These are phyloP conservation scores for Leccinellum luteum DNA, from an alignment of 768 basidiomycete genomes.

Conservation along the genomic window DNA sequence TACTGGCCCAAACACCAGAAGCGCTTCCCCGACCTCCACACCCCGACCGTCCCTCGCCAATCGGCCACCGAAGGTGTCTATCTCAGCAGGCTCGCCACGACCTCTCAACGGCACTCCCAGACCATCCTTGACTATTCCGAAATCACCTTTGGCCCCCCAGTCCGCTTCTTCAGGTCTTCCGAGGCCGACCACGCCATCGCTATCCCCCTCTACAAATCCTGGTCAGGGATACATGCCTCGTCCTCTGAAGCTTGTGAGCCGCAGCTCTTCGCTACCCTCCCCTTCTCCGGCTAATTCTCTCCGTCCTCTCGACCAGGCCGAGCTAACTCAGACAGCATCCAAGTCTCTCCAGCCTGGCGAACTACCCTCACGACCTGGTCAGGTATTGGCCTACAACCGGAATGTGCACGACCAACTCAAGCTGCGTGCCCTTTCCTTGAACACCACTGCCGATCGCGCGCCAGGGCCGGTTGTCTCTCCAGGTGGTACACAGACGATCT, in stretches of 20 bases:
- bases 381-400: slow-evolving; percentile 31
- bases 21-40: slow-evolving; percentile 8
- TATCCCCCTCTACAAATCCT: not conserved
- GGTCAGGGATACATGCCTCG: slow-evolving; percentile 22
- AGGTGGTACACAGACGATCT: slow-evolving; percentile 21
- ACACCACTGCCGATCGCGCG: slow-evolving; percentile 4
- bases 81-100: slow-evolving; percentile 11
- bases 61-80: slow-evolving; percentile 6
- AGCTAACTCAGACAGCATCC: slow-evolving; percentile 6
- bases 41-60: slow-evolving; percentile 11
- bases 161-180: slow-evolving; percentile 18
- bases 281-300: not conserved
- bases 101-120: slow-evolving; percentile 19
- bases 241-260: slow-evolving; percentile 25
- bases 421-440: slow-evolving; percentile 16
- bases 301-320: slow-evolving; percentile 4
- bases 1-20: slow-evolving; percentile 7
- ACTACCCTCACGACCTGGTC: slow-evolving; percentile 22
- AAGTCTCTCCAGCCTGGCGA: slow-evolving; percentile 24
- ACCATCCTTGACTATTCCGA: slow-evolving; percentile 28
- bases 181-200: slow-evolving; percentile 19
- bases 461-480: slow-evolving; percentile 15
- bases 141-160: slow-evolving; percentile 16
- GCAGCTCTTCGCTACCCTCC: slow-evolving; percentile 12
- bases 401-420: slow-evolving; percentile 36